phyloP scores from a whole-genome alignment of 2,329 filamentous ascomycete species.

The Cladosporium sp. region DNA sequence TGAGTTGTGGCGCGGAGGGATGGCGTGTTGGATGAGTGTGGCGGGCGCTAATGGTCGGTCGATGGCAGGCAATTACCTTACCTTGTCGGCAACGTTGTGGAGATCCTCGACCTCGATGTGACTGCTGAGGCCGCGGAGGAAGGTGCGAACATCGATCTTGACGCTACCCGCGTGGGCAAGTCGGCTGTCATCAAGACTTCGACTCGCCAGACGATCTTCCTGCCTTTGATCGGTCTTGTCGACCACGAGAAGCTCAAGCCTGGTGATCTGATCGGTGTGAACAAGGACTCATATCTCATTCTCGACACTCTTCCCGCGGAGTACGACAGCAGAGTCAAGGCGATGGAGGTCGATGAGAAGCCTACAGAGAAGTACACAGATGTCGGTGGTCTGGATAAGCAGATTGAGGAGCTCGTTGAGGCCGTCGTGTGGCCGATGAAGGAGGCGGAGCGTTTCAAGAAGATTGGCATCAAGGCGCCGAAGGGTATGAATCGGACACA shows the following conservation, averaged over 20 bases:
- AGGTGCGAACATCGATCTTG: conserved; percentile 95
- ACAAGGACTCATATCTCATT: conserved; percentile 97
- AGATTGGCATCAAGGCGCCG: conserved; percentile 98
- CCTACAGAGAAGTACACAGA: conserved; percentile 98
- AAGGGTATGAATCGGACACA: conserved; percentile 60
- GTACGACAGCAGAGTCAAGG: conserved; percentile 97
- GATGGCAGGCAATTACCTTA: conserved; percentile 71
- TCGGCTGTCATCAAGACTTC: conserved; percentile 99
- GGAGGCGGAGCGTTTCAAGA: conserved; percentile 97
- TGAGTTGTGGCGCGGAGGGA: conserved; percentile 39
- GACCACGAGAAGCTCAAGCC: conserved; percentile 94
- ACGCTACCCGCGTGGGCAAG: conserved; percentile 93
- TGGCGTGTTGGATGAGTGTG: background rate
- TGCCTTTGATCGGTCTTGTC: conserved; percentile 92
- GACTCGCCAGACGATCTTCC: conserved; percentile 95
- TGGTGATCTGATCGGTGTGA: conserved; percentile 93
- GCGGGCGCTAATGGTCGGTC: background rate
- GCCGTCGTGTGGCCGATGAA: conserved; percentile 99
- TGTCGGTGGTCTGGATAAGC: conserved; percentile 94
- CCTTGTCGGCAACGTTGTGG: conserved; percentile 95
- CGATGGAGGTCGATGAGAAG: conserved; percentile 99
- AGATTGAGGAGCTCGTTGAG: conserved; percentile 97
- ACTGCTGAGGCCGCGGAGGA: conserved; percentile 94
- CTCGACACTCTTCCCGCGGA: conserved; percentile 94
- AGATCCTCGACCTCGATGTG: conserved; percentile 92